phyloP scores from a whole-genome alignment of 306 rosid genomes.

The Glycine latifolia region DNA sequence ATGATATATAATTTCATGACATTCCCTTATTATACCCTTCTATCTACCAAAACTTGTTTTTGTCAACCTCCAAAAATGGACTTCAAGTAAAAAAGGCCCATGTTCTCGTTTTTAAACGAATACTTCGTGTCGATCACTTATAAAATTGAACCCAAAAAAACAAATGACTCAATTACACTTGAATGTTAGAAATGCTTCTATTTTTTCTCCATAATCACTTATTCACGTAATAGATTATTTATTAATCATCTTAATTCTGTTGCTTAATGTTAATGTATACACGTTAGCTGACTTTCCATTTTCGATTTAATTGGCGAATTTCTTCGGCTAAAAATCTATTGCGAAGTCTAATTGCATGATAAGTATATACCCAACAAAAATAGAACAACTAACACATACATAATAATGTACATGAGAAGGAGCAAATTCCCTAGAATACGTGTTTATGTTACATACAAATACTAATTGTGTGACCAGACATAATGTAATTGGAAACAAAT shows the following conservation, averaged over 20 bases:
- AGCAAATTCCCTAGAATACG: constrained; percentile 18
- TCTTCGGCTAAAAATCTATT: not conserved
- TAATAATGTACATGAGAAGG: constrained; percentile 39
- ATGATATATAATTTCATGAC: too few relatives aligned
- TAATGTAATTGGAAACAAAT: constrained; percentile 14
- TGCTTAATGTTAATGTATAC: not conserved
- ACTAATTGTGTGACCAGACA: constrained; percentile 36
- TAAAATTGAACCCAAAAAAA: not conserved
- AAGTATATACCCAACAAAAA: not conserved
- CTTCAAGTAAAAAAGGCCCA: too few relatives aligned
- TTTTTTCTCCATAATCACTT: too few relatives aligned
- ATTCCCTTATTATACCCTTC: too few relatives aligned
- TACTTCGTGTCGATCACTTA: not conserved
- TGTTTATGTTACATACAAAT: constrained; percentile 28
- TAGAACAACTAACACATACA: constrained; percentile 15
- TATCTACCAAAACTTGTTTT: too few relatives aligned
- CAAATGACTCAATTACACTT: not conserved
- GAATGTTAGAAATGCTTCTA: too few relatives aligned
- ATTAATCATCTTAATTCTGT: too few relatives aligned
- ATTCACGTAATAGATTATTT: too few relatives aligned
- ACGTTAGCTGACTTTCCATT: too few relatives aligned
- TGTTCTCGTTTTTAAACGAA: not conserved
- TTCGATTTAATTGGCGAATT: too few relatives aligned
- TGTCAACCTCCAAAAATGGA: too few relatives aligned
- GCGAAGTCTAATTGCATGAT: not conserved